These are phyloP conservation scores for Nothophytophthora sp. DNA, from an alignment of 352 stramenopile genomes.

Conservation along the genomic window DNA sequence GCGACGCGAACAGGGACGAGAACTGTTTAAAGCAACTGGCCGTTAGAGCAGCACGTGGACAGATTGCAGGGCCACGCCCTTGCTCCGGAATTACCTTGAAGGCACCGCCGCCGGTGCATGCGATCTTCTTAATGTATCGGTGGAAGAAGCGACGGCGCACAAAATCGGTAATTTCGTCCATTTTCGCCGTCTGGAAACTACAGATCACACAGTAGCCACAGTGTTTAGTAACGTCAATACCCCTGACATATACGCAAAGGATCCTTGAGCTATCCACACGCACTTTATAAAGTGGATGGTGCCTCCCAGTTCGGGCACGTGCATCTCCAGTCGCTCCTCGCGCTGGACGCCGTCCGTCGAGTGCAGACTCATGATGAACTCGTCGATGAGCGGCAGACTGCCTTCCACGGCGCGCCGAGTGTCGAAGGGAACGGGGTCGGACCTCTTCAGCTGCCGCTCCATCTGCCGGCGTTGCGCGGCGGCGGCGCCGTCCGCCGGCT, in stretches of 20 bases:
- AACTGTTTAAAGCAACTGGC: slow-evolving; percentile 38
- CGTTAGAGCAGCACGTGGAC: slow-evolving; percentile 1
- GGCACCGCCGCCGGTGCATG: slow-evolving; percentile 94
- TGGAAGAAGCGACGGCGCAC: slow-evolving; percentile 85
- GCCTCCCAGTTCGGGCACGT: slow-evolving; percentile 81
- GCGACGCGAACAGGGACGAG: slow-evolving; percentile 82
- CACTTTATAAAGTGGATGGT: slow-evolving; percentile 94
- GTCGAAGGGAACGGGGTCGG: slow-evolving; percentile 7
- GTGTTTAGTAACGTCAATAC: slow-evolving; percentile 3
- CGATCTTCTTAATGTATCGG: slow-evolving; percentile 89
- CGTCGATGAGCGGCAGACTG: slow-evolving; percentile 55
- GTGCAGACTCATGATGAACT: slow-evolving; percentile 49
- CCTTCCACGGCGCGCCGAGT: slow-evolving; percentile 32
- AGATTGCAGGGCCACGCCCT: neutral
- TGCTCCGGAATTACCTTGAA: too few species aligned
- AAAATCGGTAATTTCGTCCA: slow-evolving; percentile 72
- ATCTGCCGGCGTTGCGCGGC: slow-evolving; percentile 29
- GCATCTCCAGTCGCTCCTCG: slow-evolving; percentile 63
- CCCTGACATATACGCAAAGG: neutral
- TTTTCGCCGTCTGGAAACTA: slow-evolving; percentile 71
- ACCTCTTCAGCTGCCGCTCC: slow-evolving; percentile 25
- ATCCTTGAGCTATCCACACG: slow-evolving; percentile 1
- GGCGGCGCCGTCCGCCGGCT: slow-evolving; percentile 50
- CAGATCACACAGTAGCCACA: slow-evolving; percentile 7
- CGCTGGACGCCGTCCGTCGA: slow-evolving; percentile 46